Percentiles rank a stretch among this genome's conserved stretches.
Evolutionary conservation across 768 basidiomycete species (phyloP).

Genomic region (Trametes gibbosa): DNA sequence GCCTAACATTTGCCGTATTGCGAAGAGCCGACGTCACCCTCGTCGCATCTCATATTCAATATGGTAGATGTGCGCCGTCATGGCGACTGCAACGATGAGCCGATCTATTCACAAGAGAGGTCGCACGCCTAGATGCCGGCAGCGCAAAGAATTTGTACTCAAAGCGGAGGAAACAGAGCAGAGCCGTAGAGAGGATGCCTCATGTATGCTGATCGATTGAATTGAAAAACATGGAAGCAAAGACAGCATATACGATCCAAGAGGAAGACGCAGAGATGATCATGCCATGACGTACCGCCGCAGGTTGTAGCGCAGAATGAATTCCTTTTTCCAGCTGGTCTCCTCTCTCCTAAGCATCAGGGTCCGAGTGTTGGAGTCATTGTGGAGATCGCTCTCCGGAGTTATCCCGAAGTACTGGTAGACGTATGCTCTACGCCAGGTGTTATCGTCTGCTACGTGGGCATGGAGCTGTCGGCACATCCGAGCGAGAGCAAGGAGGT

Average conservation of each 20-base stretch:
- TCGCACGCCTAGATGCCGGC: no score
- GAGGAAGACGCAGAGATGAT: background rate
- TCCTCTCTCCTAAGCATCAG: conserved; percentile 56
- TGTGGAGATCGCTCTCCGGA: conserved; percentile 57
- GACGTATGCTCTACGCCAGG: conserved; percentile 75
- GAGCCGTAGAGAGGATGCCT: background rate
- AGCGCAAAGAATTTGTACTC: background rate
- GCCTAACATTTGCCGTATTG: background rate
- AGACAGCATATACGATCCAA: background rate
- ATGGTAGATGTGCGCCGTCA: no score
- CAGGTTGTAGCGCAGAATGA: conserved; percentile 53
- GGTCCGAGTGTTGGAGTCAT: conserved; percentile 33
- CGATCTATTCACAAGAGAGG: no score
- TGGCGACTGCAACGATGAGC: no score
- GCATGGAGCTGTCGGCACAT: conserved; percentile 52
- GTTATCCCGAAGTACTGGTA: conserved; percentile 63
- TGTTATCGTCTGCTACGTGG: conserved; percentile 76
- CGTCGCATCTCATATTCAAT: no score
- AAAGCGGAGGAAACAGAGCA: background rate
- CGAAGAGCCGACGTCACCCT: background rate
- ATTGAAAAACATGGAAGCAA: conserved; percentile 6
- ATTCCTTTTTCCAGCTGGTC: conserved; percentile 69
- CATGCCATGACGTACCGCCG: conserved; percentile 43
- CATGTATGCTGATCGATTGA: background rate
- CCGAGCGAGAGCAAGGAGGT: conserved; percentile 54